Evolutionary conservation across 352 stramenopile species (phyloP).

Genomic region (Pythium aquatile): DNA sequence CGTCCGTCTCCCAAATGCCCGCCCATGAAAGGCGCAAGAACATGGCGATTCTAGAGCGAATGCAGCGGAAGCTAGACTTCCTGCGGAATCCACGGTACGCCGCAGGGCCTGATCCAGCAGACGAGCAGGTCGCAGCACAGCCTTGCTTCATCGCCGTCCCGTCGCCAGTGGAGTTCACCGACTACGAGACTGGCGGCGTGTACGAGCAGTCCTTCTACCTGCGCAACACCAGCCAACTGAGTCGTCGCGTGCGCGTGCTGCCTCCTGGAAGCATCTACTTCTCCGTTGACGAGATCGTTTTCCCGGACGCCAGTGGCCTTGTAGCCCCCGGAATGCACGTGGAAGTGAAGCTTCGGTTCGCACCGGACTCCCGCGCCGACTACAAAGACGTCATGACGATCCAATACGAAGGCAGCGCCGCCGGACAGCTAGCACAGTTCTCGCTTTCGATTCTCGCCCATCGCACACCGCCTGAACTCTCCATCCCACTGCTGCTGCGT

Average conservation of each 20-base stretch:
- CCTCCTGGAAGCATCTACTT: conserved; percentile 66
- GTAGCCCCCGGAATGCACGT: conserved; percentile 74
- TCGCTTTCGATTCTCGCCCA: conserved; percentile 45
- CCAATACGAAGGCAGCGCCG: conserved; percentile 44
- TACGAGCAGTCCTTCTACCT: conserved; percentile 74
- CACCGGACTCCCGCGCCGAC: conserved; percentile 68
- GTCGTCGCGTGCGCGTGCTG: conserved; percentile 58
- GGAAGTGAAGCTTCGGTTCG: conserved; percentile 56
- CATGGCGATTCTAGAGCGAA: conserved; percentile 61
- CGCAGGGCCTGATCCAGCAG: not conserved
- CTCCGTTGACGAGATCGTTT: conserved; percentile 50
- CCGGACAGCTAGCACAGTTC: conserved; percentile 23
- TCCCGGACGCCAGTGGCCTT: conserved; percentile 52
- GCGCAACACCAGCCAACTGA: conserved; percentile 56
- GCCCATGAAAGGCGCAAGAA: conserved; percentile 60
- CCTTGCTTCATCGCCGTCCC: conserved; percentile 50
- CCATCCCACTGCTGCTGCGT: conserved; percentile 54
- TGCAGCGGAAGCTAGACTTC: conserved; percentile 82
- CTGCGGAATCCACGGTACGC: conserved; percentile 60
- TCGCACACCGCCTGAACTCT: conserved; percentile 59
- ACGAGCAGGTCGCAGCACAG: not conserved
- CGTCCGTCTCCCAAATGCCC: conserved; percentile 33
- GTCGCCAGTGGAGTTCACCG: conserved; percentile 56
- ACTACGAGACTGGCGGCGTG: conserved; percentile 71
- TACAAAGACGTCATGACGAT: conserved; percentile 65